Evolutionary conservation across 2,329 filamentous ascomycete species (phyloP), one percentile per base, ranked within the genome.

Genomic region (Xylaria sp.): DNA sequence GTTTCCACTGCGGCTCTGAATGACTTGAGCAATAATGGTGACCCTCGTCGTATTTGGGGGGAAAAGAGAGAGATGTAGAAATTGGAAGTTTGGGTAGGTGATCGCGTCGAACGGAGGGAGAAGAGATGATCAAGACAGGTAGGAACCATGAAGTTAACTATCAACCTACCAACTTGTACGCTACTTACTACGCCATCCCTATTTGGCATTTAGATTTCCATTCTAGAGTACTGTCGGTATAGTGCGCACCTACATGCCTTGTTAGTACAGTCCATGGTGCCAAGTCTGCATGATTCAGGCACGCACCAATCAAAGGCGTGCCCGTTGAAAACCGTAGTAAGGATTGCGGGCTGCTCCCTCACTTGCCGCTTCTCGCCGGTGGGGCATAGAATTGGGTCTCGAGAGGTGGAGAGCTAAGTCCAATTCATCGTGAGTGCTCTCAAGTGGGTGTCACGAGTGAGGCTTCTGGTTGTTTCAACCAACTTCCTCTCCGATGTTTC

Each of bases 201-300:
- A 48, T 24, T 21, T 21, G 19, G 4, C 21, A 51, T 51, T 30
- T 51, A 14, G 24, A 9, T 30, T 12, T 51, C 11, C 12, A 34
- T 54, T 12, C n/a, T 34, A 3, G 8, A 53, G 12, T 51, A 30
- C 21, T 14, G 24, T 48, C 19, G 8, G 6, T 48, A 48, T 24
- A 11, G n/a, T 48, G 39, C n/a, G 53, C 14, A 21, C 34, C 34
- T 12, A 30, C 14, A 14, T 32, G 12, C 39, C 34, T 36, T 24
- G 39, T 42, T 14, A 34, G 27, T n/a, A 21, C 17, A 5, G 14
- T 19, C 45, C 34, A 58, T 58, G 7, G 36, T 66, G 56, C 56
- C 53, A 57, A 64, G 50, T 14, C 48, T 69, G 67, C 61, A 69
- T 67, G 59, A 66, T 68, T 64, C 65, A 71, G 69, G 66, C 53